Evolutionary conservation across 1,284 basidiomycete genomes (phyloP).

Genomic region (Pyrrhoderma noxium): DNA sequence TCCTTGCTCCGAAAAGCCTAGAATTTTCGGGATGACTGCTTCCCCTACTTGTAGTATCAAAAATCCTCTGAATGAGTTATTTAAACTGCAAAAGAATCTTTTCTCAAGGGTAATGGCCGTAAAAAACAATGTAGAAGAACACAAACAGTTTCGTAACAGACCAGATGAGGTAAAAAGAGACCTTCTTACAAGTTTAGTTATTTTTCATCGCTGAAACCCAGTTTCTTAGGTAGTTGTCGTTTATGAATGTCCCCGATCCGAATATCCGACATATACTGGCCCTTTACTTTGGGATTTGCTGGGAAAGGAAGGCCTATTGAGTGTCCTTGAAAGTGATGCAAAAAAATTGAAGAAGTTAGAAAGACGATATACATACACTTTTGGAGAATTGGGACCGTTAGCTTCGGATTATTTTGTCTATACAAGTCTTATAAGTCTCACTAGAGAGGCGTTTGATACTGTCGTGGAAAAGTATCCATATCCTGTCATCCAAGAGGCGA

Average conservation of each 20-base stretch:
- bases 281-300: constrained; percentile 51
- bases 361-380: constrained; percentile 54
- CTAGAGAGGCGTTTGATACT: too few species aligned
- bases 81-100: constrained; percentile 58
- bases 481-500: too few species aligned
- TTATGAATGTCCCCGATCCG: constrained; percentile 37
- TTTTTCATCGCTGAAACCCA: too few species aligned
- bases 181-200: too few species aligned
- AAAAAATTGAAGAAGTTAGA: constrained; percentile 30
- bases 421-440: constrained; percentile 12
- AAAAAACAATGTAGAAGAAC: constrained; percentile 54
- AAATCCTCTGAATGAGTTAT: constrained; percentile 53
- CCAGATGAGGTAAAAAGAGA: constrained; percentile 58
- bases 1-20: constrained; percentile 51
- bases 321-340: constrained; percentile 30
- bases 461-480: too few species aligned
- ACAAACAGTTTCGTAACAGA: constrained; percentile 51
- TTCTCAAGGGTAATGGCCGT: constrained; percentile 71
- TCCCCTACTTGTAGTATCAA: constrained; percentile 76
- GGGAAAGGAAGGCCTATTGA: constrained; percentile 35
- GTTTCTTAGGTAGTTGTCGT: too few species aligned
- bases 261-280: constrained; percentile 45
- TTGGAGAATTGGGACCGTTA: constrained; percentile 43
- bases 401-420: constrained; percentile 53
- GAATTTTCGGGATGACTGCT: constrained; percentile 85